Evolutionary conservation across 371 early-diverging fungal genomes (phyloP).

Genomic region (Fennellomyces sp.): DNA sequence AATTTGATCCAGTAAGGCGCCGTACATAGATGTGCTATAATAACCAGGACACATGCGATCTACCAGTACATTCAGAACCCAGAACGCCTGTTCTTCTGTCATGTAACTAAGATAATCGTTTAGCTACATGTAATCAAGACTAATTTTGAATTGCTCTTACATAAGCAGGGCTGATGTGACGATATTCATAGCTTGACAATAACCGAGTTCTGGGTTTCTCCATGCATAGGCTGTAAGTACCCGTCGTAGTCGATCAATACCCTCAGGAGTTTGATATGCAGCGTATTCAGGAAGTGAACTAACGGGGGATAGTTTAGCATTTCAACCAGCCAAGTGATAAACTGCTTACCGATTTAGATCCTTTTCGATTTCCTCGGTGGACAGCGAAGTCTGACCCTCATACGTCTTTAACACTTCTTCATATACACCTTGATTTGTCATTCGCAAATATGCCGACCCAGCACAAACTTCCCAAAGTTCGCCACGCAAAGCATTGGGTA

Average conservation of each 20-base stretch:
- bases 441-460: constrained; percentile 89
- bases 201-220: constrained; percentile 91
- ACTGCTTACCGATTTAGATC: constrained; percentile 80
- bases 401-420: constrained; percentile 73
- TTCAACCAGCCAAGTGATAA: not conserved
- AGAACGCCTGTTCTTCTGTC: constrained; percentile 97
- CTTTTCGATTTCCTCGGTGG: constrained; percentile 97
- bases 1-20: constrained; percentile 93
- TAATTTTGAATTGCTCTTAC: constrained; percentile 26
- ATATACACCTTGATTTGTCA: constrained; percentile 84
- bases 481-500: constrained; percentile 90
- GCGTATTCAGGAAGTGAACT: constrained; percentile 90
- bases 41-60: constrained; percentile 93
- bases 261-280: constrained; percentile 91
- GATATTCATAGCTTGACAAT: constrained; percentile 99
- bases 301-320: not conserved
- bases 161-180: constrained; percentile 92
- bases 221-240: constrained; percentile 88
- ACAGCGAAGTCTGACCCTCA: constrained; percentile 65
- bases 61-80: constrained; percentile 87
- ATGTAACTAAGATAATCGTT: constrained; percentile 57
- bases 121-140: constrained; percentile 11
- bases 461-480: constrained; percentile 96
- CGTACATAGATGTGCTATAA: constrained; percentile 97
- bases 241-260: constrained; percentile 87